Evolutionary conservation across 768 basidiomycete species (phyloP), one percentile per base, ranked within the genome.

Genomic region (Tephrocybe sp.): DNA sequence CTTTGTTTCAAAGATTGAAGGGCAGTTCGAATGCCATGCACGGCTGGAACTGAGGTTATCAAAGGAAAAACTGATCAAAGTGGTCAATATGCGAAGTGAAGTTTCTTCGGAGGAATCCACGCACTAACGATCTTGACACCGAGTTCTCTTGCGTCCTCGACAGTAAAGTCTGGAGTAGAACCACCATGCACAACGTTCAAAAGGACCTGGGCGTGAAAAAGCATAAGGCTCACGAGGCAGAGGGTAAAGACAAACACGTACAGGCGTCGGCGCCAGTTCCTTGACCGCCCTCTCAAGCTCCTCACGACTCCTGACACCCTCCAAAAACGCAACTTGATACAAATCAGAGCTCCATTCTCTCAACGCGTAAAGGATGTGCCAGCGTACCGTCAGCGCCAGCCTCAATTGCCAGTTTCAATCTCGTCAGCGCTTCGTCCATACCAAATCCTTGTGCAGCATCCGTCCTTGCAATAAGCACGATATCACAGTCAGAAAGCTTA

Each of bases 161-260:
- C 65, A 13, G 78, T 79, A 60, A 79, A 77, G 36, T 74, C 72
- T 7, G 78, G 78, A 4, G 78, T 78, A 19, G 75, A 70, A 2
- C 77, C 78, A 3, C 77, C 77, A 33, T 74, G 72, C 46, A 80
- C 75, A 47, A 78, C 71, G 53, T 79, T 79, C 34, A 79, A 65
- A n/a, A 80, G 68, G 2, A 77, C 65, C 67, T 69, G 16, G 43
- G 42, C 8, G 38, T 38, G 45, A 13, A 45, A 12, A 44, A 32
- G 22, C 17, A 14, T 40, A 9, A 49, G 20, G 12, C n/a, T 4
- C 3, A 14, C 2, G 19, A 22, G 26, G 6, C 26, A 9, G 13
- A 51, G 40, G 30, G 56, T 10, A 32, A 30, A 31, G 19, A 12
- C 3, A 6, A 3, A 20, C 11, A 52, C 61, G 19, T 16, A 67